Evolutionary conservation across 495 filamentous ascomycete genomes (phyloP).

Genomic region (Entonaema liquescens): DNA sequence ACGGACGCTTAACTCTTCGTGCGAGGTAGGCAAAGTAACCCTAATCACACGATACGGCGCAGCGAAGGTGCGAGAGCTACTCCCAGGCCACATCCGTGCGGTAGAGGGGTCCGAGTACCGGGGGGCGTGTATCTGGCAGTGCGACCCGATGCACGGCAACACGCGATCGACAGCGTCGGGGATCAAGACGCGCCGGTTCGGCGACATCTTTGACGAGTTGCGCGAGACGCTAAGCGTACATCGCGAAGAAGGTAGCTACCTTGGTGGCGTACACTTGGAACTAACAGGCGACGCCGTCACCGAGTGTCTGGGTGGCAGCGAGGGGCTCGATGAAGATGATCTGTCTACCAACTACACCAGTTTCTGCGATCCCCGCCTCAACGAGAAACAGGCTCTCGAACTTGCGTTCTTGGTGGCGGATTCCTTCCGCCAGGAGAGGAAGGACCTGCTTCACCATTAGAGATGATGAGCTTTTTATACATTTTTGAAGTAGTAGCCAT

Average conservation of each 20-base stretch:
- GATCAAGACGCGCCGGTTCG: slow-evolving; percentile 90
- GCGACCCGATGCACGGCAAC: slow-evolving; percentile 98
- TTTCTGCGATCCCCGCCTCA: slow-evolving; percentile 93
- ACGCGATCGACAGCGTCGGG: slow-evolving; percentile 72
- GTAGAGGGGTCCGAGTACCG: slow-evolving; percentile 74
- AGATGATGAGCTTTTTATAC: slow-evolving; percentile 2
- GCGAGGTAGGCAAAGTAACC: slow-evolving; percentile 89
- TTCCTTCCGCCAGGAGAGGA: slow-evolving; percentile 64
- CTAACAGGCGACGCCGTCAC: slow-evolving; percentile 95
- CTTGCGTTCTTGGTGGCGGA: slow-evolving; percentile 92
- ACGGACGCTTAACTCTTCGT: slow-evolving; percentile 80
- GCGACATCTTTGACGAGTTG: slow-evolving; percentile 85
- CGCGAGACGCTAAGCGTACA: slow-evolving; percentile 83
- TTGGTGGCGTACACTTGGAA: slow-evolving; percentile 95
- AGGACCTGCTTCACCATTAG: slow-evolving; percentile 27
- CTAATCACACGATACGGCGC: slow-evolving; percentile 96
- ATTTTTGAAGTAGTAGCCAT: no score
- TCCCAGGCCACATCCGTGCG: slow-evolving; percentile 85
- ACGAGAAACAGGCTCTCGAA: slow-evolving; percentile 97
- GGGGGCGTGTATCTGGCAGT: slow-evolving; percentile 92
- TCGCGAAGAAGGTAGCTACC: slow-evolving; percentile 77
- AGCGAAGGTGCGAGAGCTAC: slow-evolving; percentile 70
- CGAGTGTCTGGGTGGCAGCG: slow-evolving; percentile 92
- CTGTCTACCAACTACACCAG: slow-evolving; percentile 88
- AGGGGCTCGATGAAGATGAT: slow-evolving; percentile 85